Percentiles rank a stretch among this genome's conserved stretches.
Evolutionary conservation across 163 green algal species (phyloP).

Genomic region (Scenedesmus sp.): DNA sequence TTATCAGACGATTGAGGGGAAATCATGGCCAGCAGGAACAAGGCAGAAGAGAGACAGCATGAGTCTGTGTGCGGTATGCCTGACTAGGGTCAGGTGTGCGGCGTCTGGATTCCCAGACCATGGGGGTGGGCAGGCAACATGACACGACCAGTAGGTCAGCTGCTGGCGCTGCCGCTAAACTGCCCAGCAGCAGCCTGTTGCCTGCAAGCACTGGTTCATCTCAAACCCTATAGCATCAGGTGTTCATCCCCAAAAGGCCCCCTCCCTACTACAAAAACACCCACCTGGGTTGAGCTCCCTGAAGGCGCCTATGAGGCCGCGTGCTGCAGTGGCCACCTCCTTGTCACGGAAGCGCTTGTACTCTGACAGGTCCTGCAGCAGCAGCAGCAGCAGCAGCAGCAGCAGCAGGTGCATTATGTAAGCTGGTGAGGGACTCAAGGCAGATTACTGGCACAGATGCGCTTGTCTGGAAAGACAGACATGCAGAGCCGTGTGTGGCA

Average conservation of each 20-base stretch:
- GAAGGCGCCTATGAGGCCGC: conserved; percentile 91
- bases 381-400: not conserved
- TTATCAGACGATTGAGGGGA: too few species aligned
- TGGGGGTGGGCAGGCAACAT: not conserved
- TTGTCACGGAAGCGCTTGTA: conserved; percentile 97
- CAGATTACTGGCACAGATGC: not conserved
- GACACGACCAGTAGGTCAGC: not conserved
- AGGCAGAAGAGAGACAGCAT: not conserved
- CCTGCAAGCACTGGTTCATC: too few species aligned
- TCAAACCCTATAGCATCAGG: too few species aligned
- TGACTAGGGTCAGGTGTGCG: too few species aligned
- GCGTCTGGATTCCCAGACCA: too few species aligned
- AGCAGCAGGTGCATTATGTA: not conserved
- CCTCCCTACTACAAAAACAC: not conserved
- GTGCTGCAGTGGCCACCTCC: conserved; percentile 84
- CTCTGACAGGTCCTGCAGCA: conserved; percentile 83
- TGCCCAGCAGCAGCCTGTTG: too few species aligned
- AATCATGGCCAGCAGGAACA: not conserved
- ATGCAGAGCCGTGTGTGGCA: too few species aligned
- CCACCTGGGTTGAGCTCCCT: conserved; percentile 74
- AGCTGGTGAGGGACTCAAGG: not conserved
- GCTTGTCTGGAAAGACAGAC: too few species aligned
- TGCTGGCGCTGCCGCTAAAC: not conserved
- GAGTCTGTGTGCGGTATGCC: too few species aligned
- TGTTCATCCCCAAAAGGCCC: too few species aligned